Base-by-base conservation (phyloP, 495 filamentous ascomycete species). In the Daldinia loculata region DNA sequence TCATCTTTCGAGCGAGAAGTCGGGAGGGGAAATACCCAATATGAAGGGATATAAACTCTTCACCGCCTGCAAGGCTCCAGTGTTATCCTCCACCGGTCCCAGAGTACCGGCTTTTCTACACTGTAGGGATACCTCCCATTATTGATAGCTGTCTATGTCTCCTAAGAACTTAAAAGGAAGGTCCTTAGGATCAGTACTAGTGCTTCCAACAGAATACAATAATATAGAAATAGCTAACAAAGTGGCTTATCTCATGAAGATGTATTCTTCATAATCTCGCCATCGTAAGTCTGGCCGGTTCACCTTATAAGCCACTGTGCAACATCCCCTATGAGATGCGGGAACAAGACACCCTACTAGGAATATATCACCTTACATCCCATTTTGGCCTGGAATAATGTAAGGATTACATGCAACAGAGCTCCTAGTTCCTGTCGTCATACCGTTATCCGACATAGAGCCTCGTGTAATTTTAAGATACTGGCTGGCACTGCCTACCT, bases 251-350 rank as follows among this genome's bases (percentile, higher is more conserved):
- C 12, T 48, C 43, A 12, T 24, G 43, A 24, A 24, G 43, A 0
- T 11, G 43, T 12, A 24, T 48, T 22, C 8, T 24, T 48, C 43
- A 22, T 48, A 24, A 22, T 48, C 15, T 53, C 6, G 27, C 14
- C 24, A 53, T 14, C 50, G 12, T 53, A 27, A 14, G 50, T n/a
- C 14, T 15, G n/a, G 32, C 22, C 34, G 17, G 30, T 57, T 51
- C 14, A 3, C 39, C 36, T 55, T 60, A 48, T 55, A 64, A 26
- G 36, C 32, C 36, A 48, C 50, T 56, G 58, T 66, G 43, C 48
- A 60, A 60, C 45, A 17, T 59, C 32, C 32, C 12, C 32, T 41
- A 34, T 24, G 56, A 45, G 32, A 15, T 41, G 8, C 17, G 53
- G 38, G 50, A 56, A 45, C 50, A 27, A 39, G 48, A 45, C 50